Conservation (phyloP, 768 basidiomycete species). For the Boletus pseudopeckii region DNA sequence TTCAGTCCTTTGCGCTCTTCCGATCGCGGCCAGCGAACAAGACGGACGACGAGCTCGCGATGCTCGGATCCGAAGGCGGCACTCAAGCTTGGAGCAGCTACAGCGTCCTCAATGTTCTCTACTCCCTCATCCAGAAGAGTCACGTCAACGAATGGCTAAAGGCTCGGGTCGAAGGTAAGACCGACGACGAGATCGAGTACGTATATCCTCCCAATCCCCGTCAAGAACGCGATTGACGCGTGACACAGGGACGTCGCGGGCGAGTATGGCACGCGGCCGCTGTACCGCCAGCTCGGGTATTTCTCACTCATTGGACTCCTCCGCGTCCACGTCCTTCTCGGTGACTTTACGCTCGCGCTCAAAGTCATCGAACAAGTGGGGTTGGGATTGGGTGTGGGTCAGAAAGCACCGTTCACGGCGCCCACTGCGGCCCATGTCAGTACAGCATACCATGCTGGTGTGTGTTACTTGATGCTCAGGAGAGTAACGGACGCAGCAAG, state of each 20-base stretch:
- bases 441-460: constrained; percentile 93
- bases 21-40: constrained; percentile 80
- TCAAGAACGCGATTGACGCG: constrained; percentile 1
- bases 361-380: constrained; percentile 95
- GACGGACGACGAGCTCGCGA: constrained; percentile 81
- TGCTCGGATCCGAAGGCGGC: constrained; percentile 75
- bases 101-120: constrained; percentile 95
- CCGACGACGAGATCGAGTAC: constrained; percentile 79
- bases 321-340: constrained; percentile 92
- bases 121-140: constrained; percentile 97
- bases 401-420: constrained; percentile 89
- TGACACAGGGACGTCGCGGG: constrained; percentile 73
- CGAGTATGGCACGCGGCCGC: constrained; percentile 84
- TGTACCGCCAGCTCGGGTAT: constrained; percentile 95
- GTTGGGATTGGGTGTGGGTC: constrained; percentile 84
- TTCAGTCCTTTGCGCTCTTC: constrained; percentile 94
- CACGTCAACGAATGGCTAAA: constrained; percentile 90
- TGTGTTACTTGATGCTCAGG: constrained; percentile 94
- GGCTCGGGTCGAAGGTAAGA: constrained; percentile 78
- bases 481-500: constrained; percentile 95
- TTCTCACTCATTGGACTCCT: constrained; percentile 95
- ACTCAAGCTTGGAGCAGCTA: constrained; percentile 95
- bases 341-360: constrained; percentile 91
- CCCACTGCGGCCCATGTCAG: constrained; percentile 97
- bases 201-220: constrained; percentile 27